Evolutionary conservation across 208 protist genomes (phyloP).

Genomic region (Phytomonas sp.): DNA sequence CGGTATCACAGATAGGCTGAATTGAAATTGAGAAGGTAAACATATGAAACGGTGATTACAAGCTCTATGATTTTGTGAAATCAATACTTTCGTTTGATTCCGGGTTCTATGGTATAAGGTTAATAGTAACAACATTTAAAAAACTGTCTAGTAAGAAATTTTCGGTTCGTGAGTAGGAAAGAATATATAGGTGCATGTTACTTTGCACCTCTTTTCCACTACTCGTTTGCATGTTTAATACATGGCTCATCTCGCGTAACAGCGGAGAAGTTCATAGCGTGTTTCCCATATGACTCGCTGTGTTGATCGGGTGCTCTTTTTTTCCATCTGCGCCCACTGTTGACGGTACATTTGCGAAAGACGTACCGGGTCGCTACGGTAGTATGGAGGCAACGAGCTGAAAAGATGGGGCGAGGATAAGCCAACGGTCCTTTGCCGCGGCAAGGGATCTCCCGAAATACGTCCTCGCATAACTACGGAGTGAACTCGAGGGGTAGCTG

Average conservation of each 20-base stretch:
- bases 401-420: background rate
- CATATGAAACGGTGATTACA: background rate
- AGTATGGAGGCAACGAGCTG: background rate
- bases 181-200: background rate
- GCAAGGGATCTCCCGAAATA: background rate
- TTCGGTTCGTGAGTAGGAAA: background rate
- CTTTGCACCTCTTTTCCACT: background rate
- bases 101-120: background rate
- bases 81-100: background rate
- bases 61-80: background rate
- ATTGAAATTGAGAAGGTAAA: background rate
- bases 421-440: background rate
- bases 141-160: background rate
- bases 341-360: background rate
- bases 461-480: background rate
- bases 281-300: constrained; percentile 1
- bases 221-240: background rate
- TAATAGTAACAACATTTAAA: background rate
- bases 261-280: background rate
- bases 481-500: background rate
- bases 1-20: background rate
- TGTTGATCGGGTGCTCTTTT: background rate
- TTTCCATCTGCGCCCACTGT: background rate
- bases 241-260: background rate
- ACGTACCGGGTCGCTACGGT: background rate